A percentile compares a stretch with the other conserved stretches of the same genome.
phyloP scores from a whole-genome alignment of 805 yeast genomes.

The Yarrowia sp. region DNA sequence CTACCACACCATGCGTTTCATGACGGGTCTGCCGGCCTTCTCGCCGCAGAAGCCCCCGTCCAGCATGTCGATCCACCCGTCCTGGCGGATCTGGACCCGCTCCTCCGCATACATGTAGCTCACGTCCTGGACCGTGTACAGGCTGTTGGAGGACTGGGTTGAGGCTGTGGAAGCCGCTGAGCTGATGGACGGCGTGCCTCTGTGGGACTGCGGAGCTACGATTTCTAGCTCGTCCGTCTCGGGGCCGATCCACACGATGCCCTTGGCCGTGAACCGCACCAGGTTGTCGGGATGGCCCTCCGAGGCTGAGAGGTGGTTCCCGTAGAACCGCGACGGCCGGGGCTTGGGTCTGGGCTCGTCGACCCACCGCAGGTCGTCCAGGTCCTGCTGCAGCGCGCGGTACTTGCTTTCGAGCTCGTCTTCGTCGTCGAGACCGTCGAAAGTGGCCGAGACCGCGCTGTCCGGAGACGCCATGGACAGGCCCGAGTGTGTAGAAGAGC shows the following conservation, averaged over 20 bases:
- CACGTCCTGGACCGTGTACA: conserved; percentile 21
- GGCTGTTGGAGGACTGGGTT: conserved; percentile 1
- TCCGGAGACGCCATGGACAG: conserved; percentile 14
- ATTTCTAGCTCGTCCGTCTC: background rate
- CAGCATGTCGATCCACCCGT: conserved; percentile 10
- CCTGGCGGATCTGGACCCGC: background rate
- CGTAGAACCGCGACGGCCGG: too few relatives aligned
- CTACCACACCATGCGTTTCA: conserved; percentile 21
- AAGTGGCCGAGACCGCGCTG: conserved; percentile 7
- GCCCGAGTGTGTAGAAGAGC: background rate
- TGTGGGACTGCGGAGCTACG: background rate
- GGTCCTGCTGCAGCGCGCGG: conserved; percentile 1
- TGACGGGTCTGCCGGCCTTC: conserved; percentile 18
- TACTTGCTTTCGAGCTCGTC: conserved; percentile 8
- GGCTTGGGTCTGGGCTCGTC: background rate
- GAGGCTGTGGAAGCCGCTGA: conserved; percentile 5
- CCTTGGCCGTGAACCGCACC: conserved; percentile 23
- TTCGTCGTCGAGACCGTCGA: conserved; percentile 1
- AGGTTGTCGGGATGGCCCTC: conserved; percentile 1
- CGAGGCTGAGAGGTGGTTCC: background rate
- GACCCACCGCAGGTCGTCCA: background rate
- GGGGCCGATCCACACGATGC: conserved; percentile 26
- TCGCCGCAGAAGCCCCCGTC: conserved; percentile 22
- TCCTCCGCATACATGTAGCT: conserved; percentile 19
- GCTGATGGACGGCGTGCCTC: conserved; percentile 1